Evolutionary conservation across 208 protist species (phyloP).

Genomic region (Trypanosoma melophagium): DNA sequence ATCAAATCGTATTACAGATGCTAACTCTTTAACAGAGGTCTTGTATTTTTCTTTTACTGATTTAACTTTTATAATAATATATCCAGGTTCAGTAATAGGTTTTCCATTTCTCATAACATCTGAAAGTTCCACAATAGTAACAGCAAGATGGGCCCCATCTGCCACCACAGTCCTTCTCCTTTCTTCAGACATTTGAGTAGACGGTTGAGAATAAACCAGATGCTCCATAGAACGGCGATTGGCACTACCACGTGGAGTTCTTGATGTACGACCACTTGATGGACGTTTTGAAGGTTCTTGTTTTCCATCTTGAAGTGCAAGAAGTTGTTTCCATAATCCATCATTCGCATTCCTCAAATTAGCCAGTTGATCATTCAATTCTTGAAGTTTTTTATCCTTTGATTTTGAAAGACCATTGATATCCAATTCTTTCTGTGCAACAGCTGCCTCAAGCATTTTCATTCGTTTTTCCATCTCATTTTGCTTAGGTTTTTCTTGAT

Average conservation of each 20-base stretch:
- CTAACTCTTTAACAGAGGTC: slow-evolving; percentile 73
- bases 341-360: slow-evolving; percentile 47
- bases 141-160: slow-evolving; percentile 76
- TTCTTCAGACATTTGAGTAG: slow-evolving; percentile 51
- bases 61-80: slow-evolving; percentile 85
- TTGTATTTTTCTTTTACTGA: slow-evolving; percentile 92
- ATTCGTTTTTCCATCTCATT: slow-evolving; percentile 28
- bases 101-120: slow-evolving; percentile 62
- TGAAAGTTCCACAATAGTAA: slow-evolving; percentile 74
- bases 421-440: slow-evolving; percentile 26
- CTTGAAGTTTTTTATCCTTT: slow-evolving; percentile 25
- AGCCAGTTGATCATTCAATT: slow-evolving; percentile 34
- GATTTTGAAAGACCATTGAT: slow-evolving; percentile 7
- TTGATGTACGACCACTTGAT: slow-evolving; percentile 27
- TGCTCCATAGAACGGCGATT: slow-evolving; percentile 24
- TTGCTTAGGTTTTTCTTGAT: slow-evolving; percentile 27
- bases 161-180: slow-evolving; percentile 59
- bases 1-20: slow-evolving; percentile 73
- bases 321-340: slow-evolving; percentile 36
- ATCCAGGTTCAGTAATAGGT: slow-evolving; percentile 70
- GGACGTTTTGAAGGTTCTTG: slow-evolving; percentile 13
- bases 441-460: slow-evolving; percentile 34
- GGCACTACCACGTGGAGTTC: slow-evolving; percentile 32
- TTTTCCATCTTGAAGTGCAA: slow-evolving; percentile 23
- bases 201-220: slow-evolving; percentile 41